Evolutionary conservation across 176 grass and related monocot species (phyloP), one percentile per base, ranked within the genome.

Genomic region (Rhipidocladum racemiflorum): DNA sequence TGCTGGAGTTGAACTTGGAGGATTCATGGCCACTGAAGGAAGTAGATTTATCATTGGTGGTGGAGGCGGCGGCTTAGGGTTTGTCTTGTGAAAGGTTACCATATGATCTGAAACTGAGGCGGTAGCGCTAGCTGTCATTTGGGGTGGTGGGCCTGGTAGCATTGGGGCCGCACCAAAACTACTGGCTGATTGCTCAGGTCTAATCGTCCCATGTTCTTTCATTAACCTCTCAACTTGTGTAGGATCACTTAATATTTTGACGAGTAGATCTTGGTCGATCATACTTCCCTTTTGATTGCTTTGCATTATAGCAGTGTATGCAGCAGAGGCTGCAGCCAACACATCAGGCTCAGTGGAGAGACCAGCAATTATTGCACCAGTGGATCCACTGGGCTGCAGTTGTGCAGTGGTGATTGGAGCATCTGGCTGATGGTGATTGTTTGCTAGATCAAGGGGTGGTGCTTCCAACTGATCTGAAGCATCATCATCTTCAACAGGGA

Each of bases 191-290:
- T 78, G 91, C 55, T 74, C 75, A 82, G 83, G 76, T 59, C 62
- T 88, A 82, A 84, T 29, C 15, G 80, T 77, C 54, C 65, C 85
- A 75, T 95, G 77, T 68, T 96, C 91, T 74, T 87, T 66, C 81
- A 88, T 83, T 79, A 99, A 28, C 81, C 90, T 95, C 80, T 91
- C 91, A 81, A 99, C 49, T 64, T 91, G 81, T 68, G 72, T 84
- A 73, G 97, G 93, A 70, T 99, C 91, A 74, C 83, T 99, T 75
- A 99, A 79, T 74, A 99, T 99, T 80, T 90, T 90, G 61, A 99
- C 87, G 38, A 99, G 93, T 39, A 99, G 85, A 69, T 99, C 89
- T 46, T 75, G 73, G 45, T 99, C 96, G 4, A 99, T 87, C 78
- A 95, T 74, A 63, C 61, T 92, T 76, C 93, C 97, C 59, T 93